phyloP scores from a whole-genome alignment of 2,329 filamentous ascomycete species.

The Fusarium concolor region DNA sequence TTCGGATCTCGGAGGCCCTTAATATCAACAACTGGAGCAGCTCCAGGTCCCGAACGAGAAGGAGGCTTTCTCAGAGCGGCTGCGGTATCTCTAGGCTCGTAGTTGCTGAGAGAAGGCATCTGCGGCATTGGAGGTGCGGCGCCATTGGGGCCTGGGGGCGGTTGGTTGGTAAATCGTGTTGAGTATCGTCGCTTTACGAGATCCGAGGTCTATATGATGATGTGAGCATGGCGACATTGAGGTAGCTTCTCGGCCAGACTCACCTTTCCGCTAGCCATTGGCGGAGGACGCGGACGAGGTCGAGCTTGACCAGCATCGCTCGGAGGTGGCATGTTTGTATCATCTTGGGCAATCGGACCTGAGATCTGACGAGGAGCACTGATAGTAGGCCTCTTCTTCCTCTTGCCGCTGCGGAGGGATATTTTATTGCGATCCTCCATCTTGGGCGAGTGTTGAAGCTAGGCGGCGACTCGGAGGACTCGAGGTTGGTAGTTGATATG shows the following conservation, averaged over 20 bases:
- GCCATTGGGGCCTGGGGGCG: slow-evolving; percentile 75
- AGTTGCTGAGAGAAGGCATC: slow-evolving; percentile 70
- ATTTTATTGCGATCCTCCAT: slow-evolving; percentile 73
- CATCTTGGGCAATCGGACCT: slow-evolving; percentile 67
- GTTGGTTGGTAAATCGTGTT: slow-evolving; percentile 81
- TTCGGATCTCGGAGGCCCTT: slow-evolving; percentile 83
- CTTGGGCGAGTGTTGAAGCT: slow-evolving; percentile 34
- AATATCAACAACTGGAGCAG: slow-evolving; percentile 77
- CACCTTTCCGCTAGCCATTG: slow-evolving; percentile 68
- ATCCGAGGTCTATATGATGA: slow-evolving; percentile 71
- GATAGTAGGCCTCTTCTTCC: slow-evolving; percentile 70
- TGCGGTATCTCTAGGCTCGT: slow-evolving; percentile 60
- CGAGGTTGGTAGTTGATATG: neutral
- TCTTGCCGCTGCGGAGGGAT: slow-evolving; percentile 72
- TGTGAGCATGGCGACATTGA: slow-evolving; percentile 30
- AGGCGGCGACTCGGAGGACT: neutral
- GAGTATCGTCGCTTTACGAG: slow-evolving; percentile 96
- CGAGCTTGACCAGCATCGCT: slow-evolving; percentile 49
- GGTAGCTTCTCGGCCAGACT: slow-evolving; percentile 24
- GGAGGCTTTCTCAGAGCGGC: slow-evolving; percentile 61
- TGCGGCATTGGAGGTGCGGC: slow-evolving; percentile 79
- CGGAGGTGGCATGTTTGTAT: slow-evolving; percentile 46
- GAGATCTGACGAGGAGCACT: slow-evolving; percentile 74
- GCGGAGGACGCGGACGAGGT: slow-evolving; percentile 60
- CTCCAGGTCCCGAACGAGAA: slow-evolving; percentile 58